Base-by-base conservation (phyloP, 305 asterid genomes). In the Galium porrigens region DNA sequence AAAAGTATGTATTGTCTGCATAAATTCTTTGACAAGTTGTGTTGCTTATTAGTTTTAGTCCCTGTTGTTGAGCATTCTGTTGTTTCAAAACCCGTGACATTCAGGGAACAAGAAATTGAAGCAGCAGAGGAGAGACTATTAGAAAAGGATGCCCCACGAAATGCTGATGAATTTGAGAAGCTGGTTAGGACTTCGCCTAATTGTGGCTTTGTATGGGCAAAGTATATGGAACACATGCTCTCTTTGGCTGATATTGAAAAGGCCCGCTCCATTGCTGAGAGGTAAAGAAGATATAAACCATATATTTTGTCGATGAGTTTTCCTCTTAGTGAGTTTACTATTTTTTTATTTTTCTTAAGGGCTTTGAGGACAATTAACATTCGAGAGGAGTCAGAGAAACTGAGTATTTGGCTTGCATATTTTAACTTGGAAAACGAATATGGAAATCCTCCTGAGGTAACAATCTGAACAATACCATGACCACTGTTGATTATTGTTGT, bases 391-490 rank as follows among this genome's bases (percentile, higher is more conserved):
- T 67, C 91, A 2, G 99, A 94, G 81, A 92, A 92, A 82, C 83
- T 89, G 79, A 87, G 86, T 74, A 75, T 94, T 61, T 94, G 97
- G 95, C 86, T 81, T 74, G 99, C 99, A 37, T 94, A 82, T 67
- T 87, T 94, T 75, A 94, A 94, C 80, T 83, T 94, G 75, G 99
- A 94, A 70, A 94, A 84, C 73, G 85, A 87, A 74, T 81, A 82
- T 68, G 99, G 99, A 66, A 86, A 70, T 70, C 97, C 99, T 67
- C 89, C 96, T 4, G 87, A 94, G 97, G 99, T 89, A 84, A 54
- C 4, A 14, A 44, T 44, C 53, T 32, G 5, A 61, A 64, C 53
- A 55, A 27, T 41, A 52, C 17, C 46, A 7, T 33, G 4, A 37
- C 12, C 30, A 5, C 14, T 48, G 10, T 18, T 12, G 1, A 59